Conservation (phyloP, 2,329 filamentous ascomycete genomes). For the Hymenoscyphus linearis region DNA sequence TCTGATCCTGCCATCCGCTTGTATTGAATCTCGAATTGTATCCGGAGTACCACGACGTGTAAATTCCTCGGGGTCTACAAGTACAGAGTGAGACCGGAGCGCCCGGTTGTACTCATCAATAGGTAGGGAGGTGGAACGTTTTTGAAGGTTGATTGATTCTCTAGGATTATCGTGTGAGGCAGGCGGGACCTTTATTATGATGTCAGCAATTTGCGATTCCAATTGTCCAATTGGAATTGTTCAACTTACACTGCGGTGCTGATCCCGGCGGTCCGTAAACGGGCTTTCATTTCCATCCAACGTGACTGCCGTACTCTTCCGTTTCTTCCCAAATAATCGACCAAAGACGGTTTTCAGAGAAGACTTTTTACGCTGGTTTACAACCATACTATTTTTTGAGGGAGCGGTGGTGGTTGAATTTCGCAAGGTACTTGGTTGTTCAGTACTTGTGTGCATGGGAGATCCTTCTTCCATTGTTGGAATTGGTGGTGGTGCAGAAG, state of each 20-base stretch:
- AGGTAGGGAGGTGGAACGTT: conserved; percentile 54
- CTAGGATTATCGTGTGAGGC: conserved; percentile 32
- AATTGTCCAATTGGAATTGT: background rate
- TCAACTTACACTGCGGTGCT: conserved; percentile 47
- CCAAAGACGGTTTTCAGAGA: conserved; percentile 51
- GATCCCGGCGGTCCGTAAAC: conserved; percentile 18
- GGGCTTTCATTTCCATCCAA: conserved; percentile 10
- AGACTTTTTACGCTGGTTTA: conserved; percentile 52
- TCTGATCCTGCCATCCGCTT: conserved; percentile 33
- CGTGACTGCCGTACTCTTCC: conserved; percentile 36
- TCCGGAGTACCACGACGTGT: conserved; percentile 42
- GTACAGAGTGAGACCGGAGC: conserved; percentile 52
- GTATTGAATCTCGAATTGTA: conserved; percentile 43
- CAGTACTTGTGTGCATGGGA: conserved; percentile 11
- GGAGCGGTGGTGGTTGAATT: conserved; percentile 45
- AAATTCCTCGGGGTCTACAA: conserved; percentile 48
- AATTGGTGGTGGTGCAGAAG: conserved; percentile 13
- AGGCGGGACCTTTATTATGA: conserved; percentile 35
- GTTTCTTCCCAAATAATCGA: conserved; percentile 54
- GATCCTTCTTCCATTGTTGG: conserved; percentile 6
- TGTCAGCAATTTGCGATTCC: conserved; percentile 9
- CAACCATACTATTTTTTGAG: conserved; percentile 33
- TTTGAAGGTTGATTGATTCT: conserved; percentile 37
- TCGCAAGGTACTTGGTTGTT: conserved; percentile 35
- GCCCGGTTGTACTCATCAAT: conserved; percentile 57